Base-by-base conservation (phyloP, 1,139 yeast species). In the Kodamaea anthophila region DNA sequence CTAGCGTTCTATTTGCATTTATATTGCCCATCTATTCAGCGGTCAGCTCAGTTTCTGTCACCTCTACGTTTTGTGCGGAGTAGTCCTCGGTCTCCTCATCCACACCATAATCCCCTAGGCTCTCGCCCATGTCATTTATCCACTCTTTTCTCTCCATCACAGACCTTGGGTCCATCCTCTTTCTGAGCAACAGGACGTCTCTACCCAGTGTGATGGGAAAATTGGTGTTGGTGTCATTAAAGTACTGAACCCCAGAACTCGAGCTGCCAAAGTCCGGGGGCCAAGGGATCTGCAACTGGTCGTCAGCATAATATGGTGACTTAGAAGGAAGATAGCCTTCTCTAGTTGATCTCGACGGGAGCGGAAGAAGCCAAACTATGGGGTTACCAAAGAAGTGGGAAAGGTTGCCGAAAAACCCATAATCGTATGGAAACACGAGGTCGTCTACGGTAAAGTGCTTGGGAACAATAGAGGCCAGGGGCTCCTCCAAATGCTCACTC, bases 111-210 rank as follows among this genome's bases (percentile, higher is more conserved):
- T 86, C 96, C 25, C 70, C 70, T 31, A 91, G 58, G 4, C 72
- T 69, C 46, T 88, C 97, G 6, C 98, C 98, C 53, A 81, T 67
- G 27, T 70, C 79, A 47, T 85, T 87, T 36, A 58, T 58, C 95
- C 96, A 88, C 29, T 73, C 65, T 13, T 53, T 62, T 15, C 82
- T 53, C 4, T 38, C 23, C 43, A 43, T 25, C 14, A 41, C 38
- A 11, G 45, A 39, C n/a, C 52, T 32, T 3, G 54, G 53, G 26
- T 48, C 55, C 23, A 46, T 41, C 15, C 50, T 41, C 34, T 40
- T 44, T 20, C 45, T 29, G 18, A 41, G 23, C 15, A 42, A 36
- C 31, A 32, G 38, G 32, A 35, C 37, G 16, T 24, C 45, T 28
- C 29, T 41, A 14, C 28, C 36, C 23, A 30, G 40, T 31, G 16